These are phyloP conservation scores for Nissolia schottii DNA, from an alignment of 306 rosid genomes.

Conservation along the genomic window DNA sequence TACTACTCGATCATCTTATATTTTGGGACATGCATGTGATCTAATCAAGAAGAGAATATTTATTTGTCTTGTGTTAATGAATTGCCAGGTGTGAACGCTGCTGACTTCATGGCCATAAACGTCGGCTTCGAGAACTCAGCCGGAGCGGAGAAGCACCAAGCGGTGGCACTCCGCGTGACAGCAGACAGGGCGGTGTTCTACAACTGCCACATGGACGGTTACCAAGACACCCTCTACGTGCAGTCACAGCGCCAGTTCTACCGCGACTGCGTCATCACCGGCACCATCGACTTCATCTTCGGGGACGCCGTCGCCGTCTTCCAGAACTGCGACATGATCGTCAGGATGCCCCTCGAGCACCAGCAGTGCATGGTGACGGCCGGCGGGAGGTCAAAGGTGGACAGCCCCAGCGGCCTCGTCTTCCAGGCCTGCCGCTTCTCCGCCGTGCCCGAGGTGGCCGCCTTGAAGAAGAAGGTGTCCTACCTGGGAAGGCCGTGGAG, in stretches of 20 bases:
- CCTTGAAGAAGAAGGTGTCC: background rate
- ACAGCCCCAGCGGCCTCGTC: slow-evolving; percentile 37
- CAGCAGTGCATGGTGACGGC: slow-evolving; percentile 68
- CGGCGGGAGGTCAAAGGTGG: slow-evolving; percentile 46
- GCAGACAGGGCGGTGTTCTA: slow-evolving; percentile 48
- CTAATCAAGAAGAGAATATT: too few species aligned
- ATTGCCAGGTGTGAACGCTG: slow-evolving; percentile 52
- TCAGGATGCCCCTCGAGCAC: slow-evolving; percentile 33
- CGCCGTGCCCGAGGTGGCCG: background rate
- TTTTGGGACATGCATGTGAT: too few species aligned
- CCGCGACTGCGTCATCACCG: slow-evolving; percentile 42
- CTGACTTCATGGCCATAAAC: slow-evolving; percentile 56
- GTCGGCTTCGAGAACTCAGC: slow-evolving; percentile 70
- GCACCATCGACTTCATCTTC: slow-evolving; percentile 54
- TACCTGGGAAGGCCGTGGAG: slow-evolving; percentile 83
- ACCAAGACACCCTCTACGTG: slow-evolving; percentile 51
- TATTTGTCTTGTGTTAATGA: background rate
- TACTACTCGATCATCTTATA: background rate
- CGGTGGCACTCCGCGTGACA: slow-evolving; percentile 51
- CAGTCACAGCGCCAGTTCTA: slow-evolving; percentile 54
- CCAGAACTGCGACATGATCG: slow-evolving; percentile 64
- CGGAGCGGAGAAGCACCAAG: slow-evolving; percentile 42
- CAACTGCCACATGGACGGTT: slow-evolving; percentile 49
- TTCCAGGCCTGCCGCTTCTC: slow-evolving; percentile 58
- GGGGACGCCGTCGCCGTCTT: slow-evolving; percentile 41